phyloP scores from a whole-genome alignment of 2,329 filamentous ascomycete genomes.

The Aspergillus felis region DNA sequence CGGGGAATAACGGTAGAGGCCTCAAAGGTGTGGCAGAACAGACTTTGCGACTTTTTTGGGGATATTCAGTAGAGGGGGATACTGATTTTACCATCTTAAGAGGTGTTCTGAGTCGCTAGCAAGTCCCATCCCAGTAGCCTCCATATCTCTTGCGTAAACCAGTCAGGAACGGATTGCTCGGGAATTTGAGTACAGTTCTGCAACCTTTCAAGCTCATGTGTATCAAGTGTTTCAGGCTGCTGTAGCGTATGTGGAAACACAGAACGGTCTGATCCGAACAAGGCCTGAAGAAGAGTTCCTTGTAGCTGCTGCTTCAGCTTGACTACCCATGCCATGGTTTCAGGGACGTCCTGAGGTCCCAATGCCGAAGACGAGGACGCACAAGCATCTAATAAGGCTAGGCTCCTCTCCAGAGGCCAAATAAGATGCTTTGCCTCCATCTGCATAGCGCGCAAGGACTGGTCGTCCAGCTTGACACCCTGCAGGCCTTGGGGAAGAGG shows the following conservation, averaged over 20 bases:
- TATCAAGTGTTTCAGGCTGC: slow-evolving; percentile 17
- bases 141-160: slow-evolving; percentile 57
- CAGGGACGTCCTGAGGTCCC: not conserved
- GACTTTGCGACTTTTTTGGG: not conserved
- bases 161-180: slow-evolving; percentile 44
- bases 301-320: slow-evolving; percentile 33
- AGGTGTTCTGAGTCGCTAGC: slow-evolving; percentile 11
- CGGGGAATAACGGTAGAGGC: not conserved
- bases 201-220: slow-evolving; percentile 12
- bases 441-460: slow-evolving; percentile 23
- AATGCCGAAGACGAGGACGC: not conserved
- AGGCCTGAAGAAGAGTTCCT: slow-evolving; percentile 38
- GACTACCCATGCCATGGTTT: slow-evolving; percentile 12
- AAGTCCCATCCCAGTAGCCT: slow-evolving; percentile 55
- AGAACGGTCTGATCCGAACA: slow-evolving; percentile 36
- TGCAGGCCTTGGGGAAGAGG: slow-evolving; percentile 30
- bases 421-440: slow-evolving; percentile 36
- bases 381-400: slow-evolving; percentile 22
- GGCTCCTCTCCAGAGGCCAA: slow-evolving; percentile 29
- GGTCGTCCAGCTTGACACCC: slow-evolving; percentile 18
- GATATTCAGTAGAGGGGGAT: not conserved
- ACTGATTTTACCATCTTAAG: not conserved
- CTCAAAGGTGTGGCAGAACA: not conserved
- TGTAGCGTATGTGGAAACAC: slow-evolving; percentile 28
- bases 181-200: not conserved